phyloP scores from a whole-genome alignment of 2,329 filamentous ascomycete genomes.

The Trichoderma koningiopsis region DNA sequence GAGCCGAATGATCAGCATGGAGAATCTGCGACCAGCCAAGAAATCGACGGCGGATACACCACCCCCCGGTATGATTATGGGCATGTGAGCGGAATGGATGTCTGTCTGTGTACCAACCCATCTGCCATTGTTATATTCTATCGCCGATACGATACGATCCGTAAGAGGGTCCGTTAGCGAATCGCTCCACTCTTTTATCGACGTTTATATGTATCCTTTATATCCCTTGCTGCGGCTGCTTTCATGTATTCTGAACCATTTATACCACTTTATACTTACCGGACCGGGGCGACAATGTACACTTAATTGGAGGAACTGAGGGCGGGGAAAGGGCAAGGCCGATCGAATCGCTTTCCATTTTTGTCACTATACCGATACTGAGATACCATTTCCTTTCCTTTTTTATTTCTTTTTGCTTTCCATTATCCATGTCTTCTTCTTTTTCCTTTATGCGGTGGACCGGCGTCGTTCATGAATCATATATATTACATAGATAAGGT shows the following conservation, averaged over 20 bases:
- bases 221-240: conserved; percentile 20
- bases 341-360: conserved; percentile 19
- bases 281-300: conserved; percentile 28
- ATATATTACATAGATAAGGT: conserved; percentile 15
- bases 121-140: not conserved
- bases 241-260: conserved; percentile 11
- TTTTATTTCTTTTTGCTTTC: not conserved
- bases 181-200: conserved; percentile 18
- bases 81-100: conserved; percentile 29
- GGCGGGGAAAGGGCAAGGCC: not conserved
- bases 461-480: conserved; percentile 21
- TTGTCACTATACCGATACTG: conserved; percentile 22
- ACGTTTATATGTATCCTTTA: conserved; percentile 13
- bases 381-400: conserved; percentile 26
- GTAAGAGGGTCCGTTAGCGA: conserved; percentile 4
- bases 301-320: conserved; percentile 27
- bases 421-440: not conserved
- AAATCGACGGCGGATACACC: conserved; percentile 35
- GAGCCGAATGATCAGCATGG: conserved; percentile 43
- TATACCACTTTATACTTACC: conserved; percentile 20
- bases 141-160: not conserved
- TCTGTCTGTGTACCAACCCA: not conserved
- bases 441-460: conserved; percentile 3
- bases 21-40: conserved; percentile 43
- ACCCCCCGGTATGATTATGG: conserved; percentile 30